Evolutionary conservation across 768 basidiomycete genomes (phyloP), one percentile per base, ranked within the genome.

Genomic region (Strobilomyces dryophilus): DNA sequence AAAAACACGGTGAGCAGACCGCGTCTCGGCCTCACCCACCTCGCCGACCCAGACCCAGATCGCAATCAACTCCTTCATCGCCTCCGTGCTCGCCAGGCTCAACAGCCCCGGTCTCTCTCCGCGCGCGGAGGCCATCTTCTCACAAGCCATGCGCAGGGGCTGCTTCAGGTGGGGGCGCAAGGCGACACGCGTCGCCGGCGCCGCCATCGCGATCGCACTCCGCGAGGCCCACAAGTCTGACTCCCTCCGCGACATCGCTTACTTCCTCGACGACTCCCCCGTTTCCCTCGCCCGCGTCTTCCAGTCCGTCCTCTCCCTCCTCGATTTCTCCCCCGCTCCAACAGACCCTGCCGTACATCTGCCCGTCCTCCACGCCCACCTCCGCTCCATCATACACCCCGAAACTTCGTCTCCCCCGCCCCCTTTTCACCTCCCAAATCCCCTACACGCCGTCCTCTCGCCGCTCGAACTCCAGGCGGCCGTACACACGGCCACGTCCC

Each of bases 131-230:
- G 75, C 75, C 51, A 69, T 92, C 26, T 92, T 92, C 70, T 79
- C 79, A 69, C 82, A 85, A 59, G 80, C 81, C 24, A 88, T 84
- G 80, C 55, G 69, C 21, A 74, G 73, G 31, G 80, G 79, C 14
- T 66, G 73, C 10, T 85, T 81, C 63, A 80, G 79, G 35, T 93
- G 89, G 89, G 90, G 91, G 35, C 76, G 81, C 47, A 83, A 78
- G 57, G 84, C 89, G 20, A 89, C 80, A 66, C 71, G 81, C 41
- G 75, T 81, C 12, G 85, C 86, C 0, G 91, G 82, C 12, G 87
- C 84, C 3, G 80, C 83, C 43, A 72, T 91, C 26, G 78, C 82
- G 24, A 77, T 91, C 51, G 83, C 87, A 6, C 73, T 91, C 40
- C 84, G 89, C 46, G 85, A 91, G 72, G 76, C 78, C 52, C 81